A percentile compares a stretch with the other conserved stretches of the same genome.
Conservation (phyloP, 192 early-diverging fungal species). For the Kickxella alabastrina region DNA sequence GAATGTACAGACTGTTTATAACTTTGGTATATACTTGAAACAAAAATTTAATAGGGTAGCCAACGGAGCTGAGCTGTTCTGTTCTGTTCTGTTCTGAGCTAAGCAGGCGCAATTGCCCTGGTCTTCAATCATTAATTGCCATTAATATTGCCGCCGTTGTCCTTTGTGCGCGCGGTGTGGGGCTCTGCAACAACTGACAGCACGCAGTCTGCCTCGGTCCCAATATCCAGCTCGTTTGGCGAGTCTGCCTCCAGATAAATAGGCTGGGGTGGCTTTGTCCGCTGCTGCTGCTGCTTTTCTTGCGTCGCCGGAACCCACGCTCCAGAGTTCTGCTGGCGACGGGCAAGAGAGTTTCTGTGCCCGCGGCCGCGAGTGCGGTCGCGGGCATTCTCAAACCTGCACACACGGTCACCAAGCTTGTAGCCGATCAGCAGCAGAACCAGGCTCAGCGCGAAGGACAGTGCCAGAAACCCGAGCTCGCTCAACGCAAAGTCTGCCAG, state of each 20-base stretch:
- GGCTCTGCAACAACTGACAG: not conserved
- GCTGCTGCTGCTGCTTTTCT: not conserved
- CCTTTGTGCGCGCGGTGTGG: not conserved
- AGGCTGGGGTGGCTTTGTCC: not conserved
- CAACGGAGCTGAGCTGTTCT: no score
- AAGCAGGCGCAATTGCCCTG: no score
- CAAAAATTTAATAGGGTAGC: not conserved
- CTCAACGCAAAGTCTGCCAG: slow-evolving; percentile 11
- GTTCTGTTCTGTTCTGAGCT: no score
- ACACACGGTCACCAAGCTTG: slow-evolving; percentile 31
- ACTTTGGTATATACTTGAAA: not conserved
- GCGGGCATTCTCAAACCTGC: slow-evolving; percentile 15
- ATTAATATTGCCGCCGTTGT: no score
- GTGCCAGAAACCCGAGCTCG: slow-evolving; percentile 17
- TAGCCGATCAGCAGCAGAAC: slow-evolving; percentile 30
- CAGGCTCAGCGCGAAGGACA: slow-evolving; percentile 26
- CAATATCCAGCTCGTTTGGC: not conserved
- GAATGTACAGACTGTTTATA: not conserved
- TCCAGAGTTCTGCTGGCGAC: not conserved
- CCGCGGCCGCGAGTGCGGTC: slow-evolving; percentile 7
- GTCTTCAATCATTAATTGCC: no score
- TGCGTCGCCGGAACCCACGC: not conserved
- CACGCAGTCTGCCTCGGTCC: not conserved
- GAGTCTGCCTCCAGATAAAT: slow-evolving; percentile 7
- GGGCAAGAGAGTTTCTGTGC: slow-evolving; percentile 8